Evolutionary conservation across 768 basidiomycete species (phyloP), one percentile per base, ranked within the genome.

Genomic region (Myochromella boudieri): DNA sequence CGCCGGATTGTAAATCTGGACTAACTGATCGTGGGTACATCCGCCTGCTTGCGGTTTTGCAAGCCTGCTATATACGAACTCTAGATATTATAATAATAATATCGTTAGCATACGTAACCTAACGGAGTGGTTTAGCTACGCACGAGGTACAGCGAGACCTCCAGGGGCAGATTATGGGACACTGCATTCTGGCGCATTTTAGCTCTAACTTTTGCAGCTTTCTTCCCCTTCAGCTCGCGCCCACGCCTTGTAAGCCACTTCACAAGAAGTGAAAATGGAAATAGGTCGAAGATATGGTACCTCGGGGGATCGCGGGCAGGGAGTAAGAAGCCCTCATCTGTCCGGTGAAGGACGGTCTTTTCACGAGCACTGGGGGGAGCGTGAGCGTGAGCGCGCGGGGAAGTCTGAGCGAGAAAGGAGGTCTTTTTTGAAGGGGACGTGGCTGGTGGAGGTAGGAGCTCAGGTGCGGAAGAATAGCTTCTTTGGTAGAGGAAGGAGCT

Each of bases 81-180:
- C 84, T 87, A 17, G 8, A 43, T 10, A n/a, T 12, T 20, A 22
- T 37, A 12, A 48, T 46, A 34, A 34, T 6, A 6, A n/a, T 28
- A 59, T 18, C 12, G 18, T n/a, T 36, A 20, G 10, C n/a, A n/a
- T n/a, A n/a, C n/a, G n/a, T n/a, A n/a, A 36, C 14, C 15, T 14
- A 3, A 20, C 15, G 17, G 28, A 14, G 10, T 4, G 4, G 31
- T 4, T 17, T 1, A 37, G 9, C 3, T 32, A 33, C 31, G 61
- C 77, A 84, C 85, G 44, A 86, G 60, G 62, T 87, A 87, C 42
- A 87, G 64, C 6, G 82, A 82, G 42, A 87, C 73, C 61, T 87
- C 86, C 50, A 86, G 64, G 2, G 86, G 86, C 39, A 86, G 55
- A 56, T 87, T 87, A 53, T 82, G 84, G 28, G 72, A 76, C 15